phyloP scores from a whole-genome alignment of 495 filamentous ascomycete genomes.

The Xylaria cubensis region DNA sequence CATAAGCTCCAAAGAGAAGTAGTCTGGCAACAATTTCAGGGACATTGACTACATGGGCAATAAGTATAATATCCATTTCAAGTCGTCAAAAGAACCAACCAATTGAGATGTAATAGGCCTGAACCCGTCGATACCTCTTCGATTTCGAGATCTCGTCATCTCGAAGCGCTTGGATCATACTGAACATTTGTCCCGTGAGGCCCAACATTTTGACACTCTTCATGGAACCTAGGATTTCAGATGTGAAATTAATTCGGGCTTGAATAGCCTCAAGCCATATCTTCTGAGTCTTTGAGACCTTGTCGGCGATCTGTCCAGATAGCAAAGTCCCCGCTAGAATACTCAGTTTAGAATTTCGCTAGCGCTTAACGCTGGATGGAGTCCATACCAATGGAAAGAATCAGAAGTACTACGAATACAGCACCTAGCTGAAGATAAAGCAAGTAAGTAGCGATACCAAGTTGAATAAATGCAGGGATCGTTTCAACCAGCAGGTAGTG shows the following conservation, averaged over 20 bases:
- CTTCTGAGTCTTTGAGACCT: constrained; percentile 34
- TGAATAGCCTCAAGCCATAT: constrained; percentile 48
- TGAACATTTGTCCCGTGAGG: constrained; percentile 35
- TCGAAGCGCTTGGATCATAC: constrained; percentile 57
- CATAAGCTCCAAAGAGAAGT: constrained; percentile 38
- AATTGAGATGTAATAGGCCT: constrained; percentile 26
- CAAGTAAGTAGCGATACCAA: constrained; percentile 23
- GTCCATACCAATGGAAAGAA: constrained; percentile 12
- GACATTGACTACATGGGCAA: constrained; percentile 19
- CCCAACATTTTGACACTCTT: constrained; percentile 53
- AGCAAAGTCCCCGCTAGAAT: constrained; percentile 18
- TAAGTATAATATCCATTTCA: neutral
- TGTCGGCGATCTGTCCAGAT: constrained; percentile 15
- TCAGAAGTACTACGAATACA: constrained; percentile 29
- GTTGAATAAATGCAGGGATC: constrained; percentile 9
- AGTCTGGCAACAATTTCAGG: constrained; percentile 33
- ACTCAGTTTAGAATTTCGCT: neutral
- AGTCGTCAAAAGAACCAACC: constrained; percentile 1
- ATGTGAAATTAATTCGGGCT: constrained; percentile 41
- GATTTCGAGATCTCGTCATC: constrained; percentile 54
- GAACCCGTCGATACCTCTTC: constrained; percentile 28
- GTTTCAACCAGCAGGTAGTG: constrained; percentile 22
- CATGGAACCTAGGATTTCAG: constrained; percentile 46
- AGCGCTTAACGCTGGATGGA: neutral
- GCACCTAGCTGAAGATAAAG: constrained; percentile 23